These are phyloP conservation scores for Ramularia endophylla DNA, from an alignment of 2,329 filamentous ascomycete genomes.

Conservation along the genomic window DNA sequence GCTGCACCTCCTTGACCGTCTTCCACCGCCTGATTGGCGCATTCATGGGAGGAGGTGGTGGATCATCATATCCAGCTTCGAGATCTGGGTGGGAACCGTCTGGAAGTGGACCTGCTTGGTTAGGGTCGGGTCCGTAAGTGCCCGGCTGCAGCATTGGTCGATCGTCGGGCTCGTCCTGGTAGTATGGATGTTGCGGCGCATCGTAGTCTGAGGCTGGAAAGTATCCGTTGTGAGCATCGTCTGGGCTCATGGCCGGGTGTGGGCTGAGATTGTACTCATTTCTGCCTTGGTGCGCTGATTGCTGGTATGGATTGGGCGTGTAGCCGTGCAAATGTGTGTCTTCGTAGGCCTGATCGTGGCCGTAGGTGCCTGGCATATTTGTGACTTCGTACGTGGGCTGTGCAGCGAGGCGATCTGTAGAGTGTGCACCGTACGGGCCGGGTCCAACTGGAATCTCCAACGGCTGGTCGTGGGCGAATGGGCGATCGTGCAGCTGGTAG, in stretches of 20 bases:
- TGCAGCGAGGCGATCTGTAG: constrained; percentile 70
- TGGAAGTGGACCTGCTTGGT: constrained; percentile 30
- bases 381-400: constrained; percentile 79
- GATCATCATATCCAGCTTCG: constrained; percentile 35
- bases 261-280: constrained; percentile 64
- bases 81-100: constrained; percentile 34
- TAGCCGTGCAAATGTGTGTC: constrained; percentile 40
- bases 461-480: constrained; percentile 54
- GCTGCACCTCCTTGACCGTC: constrained; percentile 91
- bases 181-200: constrained; percentile 46
- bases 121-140: constrained; percentile 56
- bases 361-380: constrained; percentile 58
- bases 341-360: constrained; percentile 57
- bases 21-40: constrained; percentile 82
- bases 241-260: constrained; percentile 70
- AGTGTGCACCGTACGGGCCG: constrained; percentile 37
- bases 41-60: constrained; percentile 47
- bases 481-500: constrained; percentile 78
- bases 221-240: constrained; percentile 61
- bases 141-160: constrained; percentile 70
- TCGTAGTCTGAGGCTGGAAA: constrained; percentile 58
- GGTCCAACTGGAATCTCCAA: constrained; percentile 66
- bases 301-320: constrained; percentile 37
- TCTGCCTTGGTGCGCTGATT: constrained; percentile 35
- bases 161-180: constrained; percentile 60